phyloP scores from a whole-genome alignment of 805 yeast species.

The Cyberlindnera mississippiensis region DNA sequence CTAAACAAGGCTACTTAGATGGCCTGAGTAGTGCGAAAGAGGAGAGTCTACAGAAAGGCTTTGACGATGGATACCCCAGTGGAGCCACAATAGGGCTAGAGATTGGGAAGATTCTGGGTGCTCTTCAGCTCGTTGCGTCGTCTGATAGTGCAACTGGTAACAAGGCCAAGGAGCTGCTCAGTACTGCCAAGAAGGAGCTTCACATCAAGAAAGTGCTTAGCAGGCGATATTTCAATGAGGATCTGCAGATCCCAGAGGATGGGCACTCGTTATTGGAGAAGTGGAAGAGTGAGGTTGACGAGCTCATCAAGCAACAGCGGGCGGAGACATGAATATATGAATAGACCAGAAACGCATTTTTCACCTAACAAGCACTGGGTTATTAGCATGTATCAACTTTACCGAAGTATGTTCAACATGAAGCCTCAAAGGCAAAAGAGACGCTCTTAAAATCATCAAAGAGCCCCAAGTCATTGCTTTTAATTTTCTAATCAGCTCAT shows the following conservation, averaged over 20 bases:
- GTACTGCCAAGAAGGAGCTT: constrained; percentile 48
- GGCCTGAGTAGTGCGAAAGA: constrained; percentile 73
- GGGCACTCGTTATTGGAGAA: constrained; percentile 35
- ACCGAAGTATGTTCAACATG: too few species aligned
- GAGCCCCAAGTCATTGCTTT: too few species aligned
- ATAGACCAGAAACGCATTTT: too few species aligned
- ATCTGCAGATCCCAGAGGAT: constrained; percentile 32
- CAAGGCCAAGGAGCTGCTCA: constrained; percentile 25
- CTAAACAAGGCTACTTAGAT: constrained; percentile 78
- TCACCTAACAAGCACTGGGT: too few species aligned
- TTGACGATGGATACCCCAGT: constrained; percentile 70
- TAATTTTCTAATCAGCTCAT: too few species aligned
- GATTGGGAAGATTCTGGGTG: constrained; percentile 64
- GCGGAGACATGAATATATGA: neutral
- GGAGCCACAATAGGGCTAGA: constrained; percentile 69
- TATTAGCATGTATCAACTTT: too few species aligned
- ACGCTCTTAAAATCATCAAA: too few species aligned
- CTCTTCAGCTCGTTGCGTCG: constrained; percentile 34
- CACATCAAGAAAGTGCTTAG: constrained; percentile 55
- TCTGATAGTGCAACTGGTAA: constrained; percentile 18
- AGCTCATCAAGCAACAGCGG: constrained; percentile 3
- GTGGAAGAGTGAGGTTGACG: constrained; percentile 37
- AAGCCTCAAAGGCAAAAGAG: too few species aligned
- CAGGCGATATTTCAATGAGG: constrained; percentile 43
- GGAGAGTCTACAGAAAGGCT: constrained; percentile 67